Base-by-base conservation (phyloP, 495 filamentous ascomycete genomes). In the Schizothecium vesticola region DNA sequence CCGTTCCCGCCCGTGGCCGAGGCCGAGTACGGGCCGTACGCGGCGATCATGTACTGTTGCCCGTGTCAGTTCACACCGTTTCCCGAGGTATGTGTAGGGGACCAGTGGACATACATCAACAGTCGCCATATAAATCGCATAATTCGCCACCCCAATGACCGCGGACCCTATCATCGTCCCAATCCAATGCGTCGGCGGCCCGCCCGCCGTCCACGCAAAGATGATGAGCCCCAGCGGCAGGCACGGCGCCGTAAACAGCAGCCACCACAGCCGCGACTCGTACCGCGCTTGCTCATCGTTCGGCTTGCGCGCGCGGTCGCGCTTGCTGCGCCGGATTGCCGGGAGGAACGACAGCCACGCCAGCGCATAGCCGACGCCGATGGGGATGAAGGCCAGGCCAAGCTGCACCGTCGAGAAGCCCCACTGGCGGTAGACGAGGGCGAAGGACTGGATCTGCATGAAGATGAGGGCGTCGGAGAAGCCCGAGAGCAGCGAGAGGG, bases 401-500 rank as follows among this genome's bases (percentile, higher is more conserved):
- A 86, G 75, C 55, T 83, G 72, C 25, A 85, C 80, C 0, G 83
- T 76, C 43, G 78, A 78, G 70, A 92, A 91, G 56, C 76, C 74
- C 87, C 87, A 92, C 68, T 89, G 86, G 25, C 80, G 70, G 72
- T 89, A 92, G 24, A 92, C 88, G 13, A 89, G 80, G 1, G 72
- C 73, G 73, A 90, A 90, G 0, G 86, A 88, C 70, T 91, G 87
- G 68, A 91, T 87, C 78, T 89, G 91, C 77, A 88, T 90, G 82
- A 92, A 93, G 79, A 94, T 90, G 8, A 94, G 83, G n/a, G 90
- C 91, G 70, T 93, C 91, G 26, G 85, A 87, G 82, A 92, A 92
- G 56, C 91, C 91, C 28, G 86, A 89, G 26, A 93, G 87, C 11
- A 92, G 79, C 3, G 89, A 92, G 2, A 94, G 81, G 58, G 81